Evolutionary conservation across 352 stramenopile genomes (phyloP).

Genomic region (Blastocystis sp.): DNA sequence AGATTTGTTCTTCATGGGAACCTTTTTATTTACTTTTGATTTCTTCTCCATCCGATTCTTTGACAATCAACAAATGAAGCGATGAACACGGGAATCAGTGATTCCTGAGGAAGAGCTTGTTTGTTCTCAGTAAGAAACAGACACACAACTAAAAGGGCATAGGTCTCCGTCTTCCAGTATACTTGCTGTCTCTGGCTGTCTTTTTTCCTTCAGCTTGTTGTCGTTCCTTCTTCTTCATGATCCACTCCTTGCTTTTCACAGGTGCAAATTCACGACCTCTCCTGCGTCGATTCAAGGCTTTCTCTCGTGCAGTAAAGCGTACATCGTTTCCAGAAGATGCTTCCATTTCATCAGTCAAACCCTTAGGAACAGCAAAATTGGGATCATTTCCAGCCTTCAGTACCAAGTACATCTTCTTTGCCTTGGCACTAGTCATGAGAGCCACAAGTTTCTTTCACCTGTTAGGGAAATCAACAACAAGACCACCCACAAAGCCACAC

Average conservation of each 20-base stretch:
- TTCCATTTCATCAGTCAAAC: conserved; percentile 72
- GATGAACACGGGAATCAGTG: neutral
- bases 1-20: conserved; percentile 12
- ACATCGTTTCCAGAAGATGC: conserved; percentile 44
- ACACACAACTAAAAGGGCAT: conserved; percentile 60
- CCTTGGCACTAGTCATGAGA: conserved; percentile 74
- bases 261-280: conserved; percentile 52
- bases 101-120: neutral
- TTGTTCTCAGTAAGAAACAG: neutral
- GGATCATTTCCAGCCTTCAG: conserved; percentile 81
- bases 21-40: neutral
- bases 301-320: conserved; percentile 37
- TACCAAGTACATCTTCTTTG: conserved; percentile 99
- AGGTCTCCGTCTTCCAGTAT: conserved; percentile 84
- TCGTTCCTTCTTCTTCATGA: conserved; percentile 68
- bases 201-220: conserved; percentile 93
- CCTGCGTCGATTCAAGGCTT: conserved; percentile 60
- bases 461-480: conserved; percentile 98
- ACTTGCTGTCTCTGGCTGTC: conserved; percentile 92
- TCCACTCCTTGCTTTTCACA: conserved; percentile 66
- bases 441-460: conserved; percentile 65
- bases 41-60: conserved; percentile 2
- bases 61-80: neutral
- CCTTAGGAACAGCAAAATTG: conserved; percentile 75
- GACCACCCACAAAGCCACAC: conserved; percentile 83